Evolutionary conservation across 176 grass and related monocot species (phyloP), one percentile per base, ranked within the genome.

Genomic region (Leersia perrieri): DNA sequence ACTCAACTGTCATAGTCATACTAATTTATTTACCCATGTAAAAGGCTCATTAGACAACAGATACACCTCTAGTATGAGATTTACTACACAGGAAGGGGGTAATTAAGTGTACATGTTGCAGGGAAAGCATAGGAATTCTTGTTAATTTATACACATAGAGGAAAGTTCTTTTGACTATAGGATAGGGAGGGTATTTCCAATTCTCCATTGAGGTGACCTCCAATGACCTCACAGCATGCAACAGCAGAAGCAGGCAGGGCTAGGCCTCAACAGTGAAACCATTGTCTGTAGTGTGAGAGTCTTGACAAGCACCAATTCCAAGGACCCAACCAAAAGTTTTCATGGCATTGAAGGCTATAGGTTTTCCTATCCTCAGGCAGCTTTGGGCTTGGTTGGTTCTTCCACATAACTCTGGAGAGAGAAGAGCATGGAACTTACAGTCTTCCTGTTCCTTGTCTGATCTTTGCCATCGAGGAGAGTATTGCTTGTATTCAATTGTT

Each of bases 311-410:
- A 40, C 57, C 66, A 70, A 78, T 85, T 81, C 76, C 82, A 66
- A 87, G 45, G 72, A 77, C 57, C 70, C 67, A 82, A 65, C 83
- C 26, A 74, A 82, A 85, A 82, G 73, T 45, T 80, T 49, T 44
- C 62, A 77, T 33, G 47, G 72, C 85, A 87, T 87, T 87, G 31
- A 91, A 87, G 66, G 85, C 85, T 51, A 33, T 81, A 73, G 65
- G 81, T 45, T 82, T 73, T 82, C 77, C 77, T 91, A 79, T 87
- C 81, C 47, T 67, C 55, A 72, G 80, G 70, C 69, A 84, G 34
- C 64, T 41, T 29, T 39, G 65, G 31, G 20, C 4, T 11, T 68
- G 76, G 42, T 33, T 13, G 20, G 33, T 25, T 68, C 70, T 51
- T 73, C 42, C 70, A 73, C 70, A 13, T 33, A 51, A 53, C 44